These are phyloP conservation scores for Alternaria triticimaculans DNA, from an alignment of 2,329 filamentous ascomycete genomes.

Conservation along the genomic window DNA sequence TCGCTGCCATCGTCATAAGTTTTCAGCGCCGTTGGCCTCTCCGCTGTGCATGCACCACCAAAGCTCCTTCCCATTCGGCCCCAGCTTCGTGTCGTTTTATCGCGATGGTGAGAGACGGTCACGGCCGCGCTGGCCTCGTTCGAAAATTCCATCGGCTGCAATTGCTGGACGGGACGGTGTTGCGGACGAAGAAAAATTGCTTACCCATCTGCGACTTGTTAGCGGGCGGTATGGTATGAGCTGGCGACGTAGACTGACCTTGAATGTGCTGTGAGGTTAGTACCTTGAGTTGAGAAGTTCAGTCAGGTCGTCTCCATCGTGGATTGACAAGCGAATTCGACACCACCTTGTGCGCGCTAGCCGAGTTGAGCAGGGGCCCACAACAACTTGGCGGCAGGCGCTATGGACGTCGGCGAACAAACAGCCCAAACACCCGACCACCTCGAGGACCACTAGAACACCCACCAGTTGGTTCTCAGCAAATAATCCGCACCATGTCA, in stretches of 20 bases:
- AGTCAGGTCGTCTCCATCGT: slow-evolving; percentile 28
- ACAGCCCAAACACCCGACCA: slow-evolving; percentile 31
- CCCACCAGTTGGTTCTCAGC: not conserved
- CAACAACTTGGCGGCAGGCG: slow-evolving; percentile 19
- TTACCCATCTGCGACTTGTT: slow-evolving; percentile 66
- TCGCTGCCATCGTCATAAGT: not conserved
- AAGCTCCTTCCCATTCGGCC: not conserved
- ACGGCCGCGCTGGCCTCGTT: slow-evolving; percentile 22
- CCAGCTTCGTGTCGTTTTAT: not conserved
- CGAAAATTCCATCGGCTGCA: slow-evolving; percentile 39
- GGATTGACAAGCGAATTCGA: slow-evolving; percentile 20
- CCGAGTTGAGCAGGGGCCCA: slow-evolving; percentile 15
- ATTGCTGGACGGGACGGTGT: slow-evolving; percentile 36
- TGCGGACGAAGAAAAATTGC: slow-evolving; percentile 46
- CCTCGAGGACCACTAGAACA: not conserved
- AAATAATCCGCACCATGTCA: not conserved
- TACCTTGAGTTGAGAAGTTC: slow-evolving; percentile 44
- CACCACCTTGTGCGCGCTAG: slow-evolving; percentile 36
- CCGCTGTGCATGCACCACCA: not conserved
- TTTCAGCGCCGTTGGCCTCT: not conserved
- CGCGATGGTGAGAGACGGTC: slow-evolving; percentile 2
- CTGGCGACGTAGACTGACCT: slow-evolving; percentile 52
- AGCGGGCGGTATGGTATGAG: slow-evolving; percentile 20
- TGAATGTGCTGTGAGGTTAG: slow-evolving; percentile 60
- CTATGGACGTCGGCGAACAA: slow-evolving; percentile 23